These are phyloP conservation scores for Monsonia emarginata DNA, from an alignment of 441 rosid genomes.

Conservation along the genomic window DNA sequence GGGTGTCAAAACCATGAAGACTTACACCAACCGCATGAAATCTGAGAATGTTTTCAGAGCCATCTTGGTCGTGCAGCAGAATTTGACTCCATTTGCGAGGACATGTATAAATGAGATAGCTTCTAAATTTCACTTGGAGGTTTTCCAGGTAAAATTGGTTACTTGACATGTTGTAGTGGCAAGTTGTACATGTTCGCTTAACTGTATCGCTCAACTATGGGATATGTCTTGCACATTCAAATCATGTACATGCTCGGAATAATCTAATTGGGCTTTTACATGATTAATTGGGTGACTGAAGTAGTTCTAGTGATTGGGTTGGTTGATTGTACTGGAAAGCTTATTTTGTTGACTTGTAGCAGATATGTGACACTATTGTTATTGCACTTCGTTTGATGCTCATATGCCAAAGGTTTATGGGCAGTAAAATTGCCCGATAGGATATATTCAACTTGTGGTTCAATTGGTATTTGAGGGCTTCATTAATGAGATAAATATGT, in stretches of 20 bases:
- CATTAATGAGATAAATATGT: neutral
- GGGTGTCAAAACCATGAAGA: slow-evolving; percentile 94
- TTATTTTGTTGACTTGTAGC: neutral
- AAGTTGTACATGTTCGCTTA: neutral
- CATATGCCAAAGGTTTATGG: neutral
- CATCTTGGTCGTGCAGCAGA: slow-evolving; percentile 67
- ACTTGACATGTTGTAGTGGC: neutral
- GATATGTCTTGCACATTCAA: neutral
- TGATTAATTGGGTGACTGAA: neutral
- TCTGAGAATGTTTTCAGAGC: slow-evolving; percentile 73
- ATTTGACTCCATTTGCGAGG: slow-evolving; percentile 86
- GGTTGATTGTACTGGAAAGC: no score
- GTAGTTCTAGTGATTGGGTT: no score
- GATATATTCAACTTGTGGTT: neutral
- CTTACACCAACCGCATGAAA: slow-evolving; percentile 76
- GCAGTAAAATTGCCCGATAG: neutral
- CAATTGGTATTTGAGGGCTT: neutral
- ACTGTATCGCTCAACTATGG: neutral
- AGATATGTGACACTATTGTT: neutral
- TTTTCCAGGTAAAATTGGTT: slow-evolving; percentile 54
- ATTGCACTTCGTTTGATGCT: neutral
- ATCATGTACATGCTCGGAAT: no score
- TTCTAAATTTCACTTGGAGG: slow-evolving; percentile 70
- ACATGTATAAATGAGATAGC: slow-evolving; percentile 64
- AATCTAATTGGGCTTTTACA: neutral